Evolutionary conservation across 805 yeast genomes (phyloP), one percentile per base, ranked within the genome.

Genomic region (Yarrowia sp.): DNA sequence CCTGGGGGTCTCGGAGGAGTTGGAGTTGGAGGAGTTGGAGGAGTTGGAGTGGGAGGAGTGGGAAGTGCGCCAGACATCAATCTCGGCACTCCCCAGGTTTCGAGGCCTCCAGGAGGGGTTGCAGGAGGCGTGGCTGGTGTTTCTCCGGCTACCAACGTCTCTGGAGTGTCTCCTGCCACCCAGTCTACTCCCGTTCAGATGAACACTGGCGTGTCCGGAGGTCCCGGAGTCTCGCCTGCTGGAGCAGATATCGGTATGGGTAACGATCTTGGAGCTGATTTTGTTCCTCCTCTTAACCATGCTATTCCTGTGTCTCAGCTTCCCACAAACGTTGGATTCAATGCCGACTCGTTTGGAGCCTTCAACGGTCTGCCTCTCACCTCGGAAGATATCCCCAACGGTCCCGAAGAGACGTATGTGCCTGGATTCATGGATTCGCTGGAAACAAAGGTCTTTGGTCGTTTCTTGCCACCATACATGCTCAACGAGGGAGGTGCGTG

Each of bases 351-450:
- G 41, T 45, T 69, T 38, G 55, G 61, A 36, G 69, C 55, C 22
- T 43, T 53, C 61, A 41, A 52, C 19, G 42, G 55, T 14, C 40
- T 38, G 22, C 53, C 71, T 10, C 43, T 63, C 8, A 40, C 46
- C 14, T 41, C 68, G n/a, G 72, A 73, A 42, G 68, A 80, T 67
- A 56, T 56, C 2, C 64, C 64, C 22, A 56, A 56, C 40, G 64
- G 64, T 3, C 64, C 64, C 15, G 64, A 59, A 14, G 65, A 59
- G 38, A 59, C 65, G 8, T 90, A 90, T 73, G 83, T 90, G 70
- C 91, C 95, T 1, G 95, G 97, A 5, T 88, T 90, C 52, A 89
- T 92, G 82, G 97, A 92, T 76, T 90, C 89, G 72, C 78, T 92
- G 58, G 97, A 92, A 76, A 86, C 91, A 74, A 93, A 91, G 74